Evolutionary conservation across 176 grass and related monocot species (phyloP).

Genomic region (Cocos nucifera): DNA sequence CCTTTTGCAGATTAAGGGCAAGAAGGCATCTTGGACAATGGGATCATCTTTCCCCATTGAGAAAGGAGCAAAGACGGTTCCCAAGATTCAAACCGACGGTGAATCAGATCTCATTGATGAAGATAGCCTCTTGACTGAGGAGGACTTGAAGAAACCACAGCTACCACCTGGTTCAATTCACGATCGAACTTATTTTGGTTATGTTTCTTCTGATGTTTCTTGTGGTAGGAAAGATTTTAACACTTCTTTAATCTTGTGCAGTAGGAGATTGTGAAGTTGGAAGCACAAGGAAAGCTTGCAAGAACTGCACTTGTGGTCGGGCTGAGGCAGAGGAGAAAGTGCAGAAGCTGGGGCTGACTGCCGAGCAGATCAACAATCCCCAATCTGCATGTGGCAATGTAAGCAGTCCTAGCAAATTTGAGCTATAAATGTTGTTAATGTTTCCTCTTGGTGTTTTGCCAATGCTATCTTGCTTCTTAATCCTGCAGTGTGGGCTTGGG

Average conservation of each 20-base stretch:
- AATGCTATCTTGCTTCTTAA: background rate
- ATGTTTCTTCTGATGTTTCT: too few species aligned
- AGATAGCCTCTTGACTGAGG: slow-evolving; percentile 87
- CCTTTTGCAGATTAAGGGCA: slow-evolving; percentile 56
- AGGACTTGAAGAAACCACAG: slow-evolving; percentile 89
- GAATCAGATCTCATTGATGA: slow-evolving; percentile 83
- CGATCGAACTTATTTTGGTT: background rate
- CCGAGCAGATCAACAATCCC: slow-evolving; percentile 76
- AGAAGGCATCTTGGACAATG: slow-evolving; percentile 72
- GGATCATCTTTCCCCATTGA: slow-evolving; percentile 82
- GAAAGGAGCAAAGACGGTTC: slow-evolving; percentile 47
- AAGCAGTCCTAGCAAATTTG: slow-evolving; percentile 6
- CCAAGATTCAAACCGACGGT: slow-evolving; percentile 62
- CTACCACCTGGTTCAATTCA: slow-evolving; percentile 56
- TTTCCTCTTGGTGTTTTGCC: too few species aligned
- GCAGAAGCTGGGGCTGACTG: slow-evolving; percentile 64
- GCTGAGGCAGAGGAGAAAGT: slow-evolving; percentile 79
- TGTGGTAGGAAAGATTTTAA: too few species aligned
- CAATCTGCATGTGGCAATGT: slow-evolving; percentile 92
- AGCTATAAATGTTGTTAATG: background rate
- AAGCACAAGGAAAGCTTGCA: slow-evolving; percentile 89
- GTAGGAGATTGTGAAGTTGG: slow-evolving; percentile 85
- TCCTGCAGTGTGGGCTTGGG: slow-evolving; percentile 73
- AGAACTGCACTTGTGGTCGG: slow-evolving; percentile 90
- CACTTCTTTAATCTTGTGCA: background rate